These are phyloP conservation scores for Sarocladium kiliense DNA, from an alignment of 2,329 filamentous ascomycete species.

Conservation along the genomic window DNA sequence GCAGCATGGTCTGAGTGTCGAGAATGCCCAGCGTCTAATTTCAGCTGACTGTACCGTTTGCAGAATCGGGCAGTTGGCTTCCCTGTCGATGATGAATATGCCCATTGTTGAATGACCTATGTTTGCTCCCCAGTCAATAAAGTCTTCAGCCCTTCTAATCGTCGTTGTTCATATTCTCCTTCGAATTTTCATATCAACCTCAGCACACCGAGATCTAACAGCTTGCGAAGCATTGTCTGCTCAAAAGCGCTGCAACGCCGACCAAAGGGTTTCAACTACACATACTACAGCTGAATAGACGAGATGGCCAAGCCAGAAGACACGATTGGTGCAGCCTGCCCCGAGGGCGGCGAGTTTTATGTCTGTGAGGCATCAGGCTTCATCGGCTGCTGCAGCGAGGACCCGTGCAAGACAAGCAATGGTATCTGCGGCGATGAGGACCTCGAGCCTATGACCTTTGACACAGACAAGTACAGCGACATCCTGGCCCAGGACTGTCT, in stretches of 20 bases:
- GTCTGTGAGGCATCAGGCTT: conserved; percentile 30
- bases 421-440: conserved; percentile 27
- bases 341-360: conserved; percentile 28
- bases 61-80: background rate
- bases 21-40: background rate
- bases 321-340: conserved; percentile 25
- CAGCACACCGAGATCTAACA: no score
- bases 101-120: background rate
- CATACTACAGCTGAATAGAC: background rate
- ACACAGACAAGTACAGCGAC: conserved; percentile 18
- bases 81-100: no score
- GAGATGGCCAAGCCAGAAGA: background rate
- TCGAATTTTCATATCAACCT: background rate
- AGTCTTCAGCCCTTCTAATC: no score
- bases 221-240: no score
- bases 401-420: conserved; percentile 26
- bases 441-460: conserved; percentile 20
- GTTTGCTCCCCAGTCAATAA: no score
- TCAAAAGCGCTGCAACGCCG: no score
- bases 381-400: conserved; percentile 33
- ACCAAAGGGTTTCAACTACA: background rate
- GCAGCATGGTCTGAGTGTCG: background rate
- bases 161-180: no score
- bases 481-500: conserved; percentile 24
- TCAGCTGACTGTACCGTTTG: background rate